Evolutionary conservation across 2,329 filamentous ascomycete species (phyloP), one percentile per base, ranked within the genome.

Genomic region (Exophiala viscosa): DNA sequence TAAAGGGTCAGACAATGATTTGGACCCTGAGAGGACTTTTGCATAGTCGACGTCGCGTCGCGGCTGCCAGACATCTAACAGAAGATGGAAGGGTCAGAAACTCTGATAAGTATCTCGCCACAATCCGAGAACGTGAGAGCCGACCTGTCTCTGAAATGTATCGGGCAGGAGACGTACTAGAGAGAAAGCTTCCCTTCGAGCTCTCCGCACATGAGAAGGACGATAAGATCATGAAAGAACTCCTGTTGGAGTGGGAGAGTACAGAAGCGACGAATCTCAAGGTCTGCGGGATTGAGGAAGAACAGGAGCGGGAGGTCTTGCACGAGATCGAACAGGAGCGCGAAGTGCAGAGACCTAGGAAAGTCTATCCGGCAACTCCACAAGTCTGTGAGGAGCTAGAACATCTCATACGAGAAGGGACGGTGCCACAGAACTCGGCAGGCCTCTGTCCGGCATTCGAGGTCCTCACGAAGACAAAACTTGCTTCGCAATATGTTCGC

Each of bases 301-400:
- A 89, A 52, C 83, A 88, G 58, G 85, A 89, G 62, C 74, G 85
- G 0, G 86, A 59, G 40, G 69, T 89, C 0, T 73, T 81, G 0
- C 82, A 82, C 0, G 85, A 90, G 55, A 75, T 80, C 1, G 81
- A 88, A 58, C 68, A 77, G 20, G 81, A 88, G 60, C 69, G 75
- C 1, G 69, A 86, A 44, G 59, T 81, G 0, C 70, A 86, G 57
- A 70, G 70, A 1, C 79, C 82, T 0, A 61, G 65, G 0, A 51
- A 65, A 0, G 70, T 71, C 1, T 34, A 60, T 0, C 72, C 83
- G 79, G 85, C 41, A 2, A 0, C n/a, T 3, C 49, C 54, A 9
- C 2, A 13, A 0, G 9, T 83, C 0, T 74, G 83, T 46, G 9
- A 50, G 0, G 67, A 77, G 32, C 47, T 87, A 0, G 3, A 17